Conservation (phyloP, 2,329 filamentous ascomycete genomes). For the Apiospora rasikravindrae region DNA sequence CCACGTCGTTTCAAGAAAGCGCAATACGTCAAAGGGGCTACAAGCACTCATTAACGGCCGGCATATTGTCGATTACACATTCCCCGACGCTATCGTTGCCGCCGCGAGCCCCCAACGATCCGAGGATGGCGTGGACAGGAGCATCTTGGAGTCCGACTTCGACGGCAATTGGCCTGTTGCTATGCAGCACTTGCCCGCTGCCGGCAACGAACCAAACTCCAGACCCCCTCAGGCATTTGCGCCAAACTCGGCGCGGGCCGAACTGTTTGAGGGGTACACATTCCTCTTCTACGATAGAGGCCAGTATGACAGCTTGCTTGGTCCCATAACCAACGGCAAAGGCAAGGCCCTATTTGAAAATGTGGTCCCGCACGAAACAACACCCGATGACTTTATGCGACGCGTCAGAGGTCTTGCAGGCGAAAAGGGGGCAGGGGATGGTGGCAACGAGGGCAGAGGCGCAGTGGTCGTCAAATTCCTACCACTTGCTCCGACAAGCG, state of each 20-base stretch:
- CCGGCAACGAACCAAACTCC: slow-evolving; percentile 75
- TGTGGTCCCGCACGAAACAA: slow-evolving; percentile 66
- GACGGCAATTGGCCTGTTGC: slow-evolving; percentile 79
- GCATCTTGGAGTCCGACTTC: slow-evolving; percentile 79
- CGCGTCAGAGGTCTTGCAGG: slow-evolving; percentile 79
- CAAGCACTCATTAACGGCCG: slow-evolving; percentile 84
- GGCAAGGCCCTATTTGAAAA: slow-evolving; percentile 79
- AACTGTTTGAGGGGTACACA: slow-evolving; percentile 84
- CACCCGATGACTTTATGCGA: slow-evolving; percentile 75
- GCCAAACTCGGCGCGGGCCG: slow-evolving; percentile 68
- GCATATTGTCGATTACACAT: slow-evolving; percentile 76
- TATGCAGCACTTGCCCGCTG: slow-evolving; percentile 72
- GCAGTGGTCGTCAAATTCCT: slow-evolving; percentile 80
- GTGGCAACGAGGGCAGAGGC: slow-evolving; percentile 68
- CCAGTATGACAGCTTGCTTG: slow-evolving; percentile 78
- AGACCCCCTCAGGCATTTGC: slow-evolving; percentile 72
- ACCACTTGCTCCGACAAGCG: slow-evolving; percentile 63
- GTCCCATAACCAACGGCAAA: slow-evolving; percentile 76
- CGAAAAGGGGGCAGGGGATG: slow-evolving; percentile 71
- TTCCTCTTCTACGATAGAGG: slow-evolving; percentile 83
- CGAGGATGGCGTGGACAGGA: slow-evolving; percentile 54
- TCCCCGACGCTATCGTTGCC: slow-evolving; percentile 72
- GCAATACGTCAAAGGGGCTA: slow-evolving; percentile 86
- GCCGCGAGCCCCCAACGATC: slow-evolving; percentile 57
- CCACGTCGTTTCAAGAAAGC: slow-evolving; percentile 85